phyloP scores from a whole-genome alignment of 768 basidiomycete genomes.

The Russula earlei region DNA sequence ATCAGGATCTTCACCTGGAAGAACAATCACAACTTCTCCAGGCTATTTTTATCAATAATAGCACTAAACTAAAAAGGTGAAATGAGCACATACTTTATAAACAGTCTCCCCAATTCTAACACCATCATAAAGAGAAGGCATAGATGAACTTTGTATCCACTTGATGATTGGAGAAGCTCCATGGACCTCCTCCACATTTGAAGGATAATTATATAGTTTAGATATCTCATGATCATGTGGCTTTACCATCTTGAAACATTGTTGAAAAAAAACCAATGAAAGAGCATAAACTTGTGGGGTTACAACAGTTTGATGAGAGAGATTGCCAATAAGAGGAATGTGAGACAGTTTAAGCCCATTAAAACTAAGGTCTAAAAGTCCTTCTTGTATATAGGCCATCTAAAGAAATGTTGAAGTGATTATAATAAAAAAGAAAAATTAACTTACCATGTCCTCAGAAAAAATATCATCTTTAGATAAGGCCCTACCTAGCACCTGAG shows the following conservation, averaged over 20 bases:
- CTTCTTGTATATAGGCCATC: not conserved
- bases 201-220: not conserved
- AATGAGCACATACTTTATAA: conserved; percentile 43
- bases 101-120: conserved; percentile 47
- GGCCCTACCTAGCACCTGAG: not conserved
- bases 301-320: conserved; percentile 1
- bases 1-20: conserved; percentile 44
- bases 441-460: not conserved
- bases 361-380: not conserved
- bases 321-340: not conserved
- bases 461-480: not conserved
- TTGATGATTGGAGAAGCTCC: conserved; percentile 24
- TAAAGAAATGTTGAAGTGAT: not conserved
- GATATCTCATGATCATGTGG: not conserved
- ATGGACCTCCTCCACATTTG: conserved; percentile 17
- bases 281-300: conserved; percentile 3
- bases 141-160: not conserved
- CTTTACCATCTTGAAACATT: not conserved
- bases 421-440: not conserved
- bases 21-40: conserved; percentile 56
- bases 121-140: conserved; percentile 12
- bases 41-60: conserved; percentile 29
- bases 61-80: not conserved
- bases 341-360: not conserved
- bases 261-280: not conserved